Evolutionary conservation across 176 grass and related monocot genomes (phyloP).

Genomic region (Poa annua): DNA sequence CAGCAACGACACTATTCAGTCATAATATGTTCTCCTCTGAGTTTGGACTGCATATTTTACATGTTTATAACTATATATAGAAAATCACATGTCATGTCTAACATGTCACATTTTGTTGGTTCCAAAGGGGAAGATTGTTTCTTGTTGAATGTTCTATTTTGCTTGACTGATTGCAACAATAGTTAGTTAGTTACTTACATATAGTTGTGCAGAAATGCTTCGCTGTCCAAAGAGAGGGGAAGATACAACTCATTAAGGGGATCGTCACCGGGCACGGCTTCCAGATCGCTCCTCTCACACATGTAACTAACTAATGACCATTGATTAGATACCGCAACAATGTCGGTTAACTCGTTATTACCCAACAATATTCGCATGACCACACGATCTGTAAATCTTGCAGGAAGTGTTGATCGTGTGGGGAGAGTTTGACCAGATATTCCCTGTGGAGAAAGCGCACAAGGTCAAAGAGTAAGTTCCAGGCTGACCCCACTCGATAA

Average conservation of each 20-base stretch:
- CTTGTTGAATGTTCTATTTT: background rate
- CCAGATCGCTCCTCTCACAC: constrained; percentile 67
- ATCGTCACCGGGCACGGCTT: constrained; percentile 60
- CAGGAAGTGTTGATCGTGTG: constrained; percentile 83
- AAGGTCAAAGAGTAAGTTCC: constrained; percentile 70
- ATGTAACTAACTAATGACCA: constrained; percentile 40
- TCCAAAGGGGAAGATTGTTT: too few relatives aligned
- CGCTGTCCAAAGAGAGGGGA: constrained; percentile 57
- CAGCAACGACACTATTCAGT: background rate
- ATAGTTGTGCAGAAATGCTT: constrained; percentile 56
- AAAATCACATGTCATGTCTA: too few relatives aligned
- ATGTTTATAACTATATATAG: too few relatives aligned
- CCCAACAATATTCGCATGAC: background rate
- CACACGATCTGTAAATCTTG: background rate
- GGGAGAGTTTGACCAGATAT: constrained; percentile 90
- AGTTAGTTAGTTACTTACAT: background rate
- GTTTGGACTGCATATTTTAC: background rate
- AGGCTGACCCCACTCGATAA: background rate
- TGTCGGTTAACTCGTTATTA: background rate
- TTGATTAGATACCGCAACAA: background rate
- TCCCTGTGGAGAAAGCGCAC: constrained; percentile 63
- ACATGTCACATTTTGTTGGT: background rate
- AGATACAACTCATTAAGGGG: constrained; percentile 71
- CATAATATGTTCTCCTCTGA: background rate
- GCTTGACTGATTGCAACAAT: background rate